A percentile compares a stretch with the other conserved stretches of the same genome.
phyloP scores from a whole-genome alignment of 352 stramenopile genomes.

The Globisporangium mamillatum region DNA sequence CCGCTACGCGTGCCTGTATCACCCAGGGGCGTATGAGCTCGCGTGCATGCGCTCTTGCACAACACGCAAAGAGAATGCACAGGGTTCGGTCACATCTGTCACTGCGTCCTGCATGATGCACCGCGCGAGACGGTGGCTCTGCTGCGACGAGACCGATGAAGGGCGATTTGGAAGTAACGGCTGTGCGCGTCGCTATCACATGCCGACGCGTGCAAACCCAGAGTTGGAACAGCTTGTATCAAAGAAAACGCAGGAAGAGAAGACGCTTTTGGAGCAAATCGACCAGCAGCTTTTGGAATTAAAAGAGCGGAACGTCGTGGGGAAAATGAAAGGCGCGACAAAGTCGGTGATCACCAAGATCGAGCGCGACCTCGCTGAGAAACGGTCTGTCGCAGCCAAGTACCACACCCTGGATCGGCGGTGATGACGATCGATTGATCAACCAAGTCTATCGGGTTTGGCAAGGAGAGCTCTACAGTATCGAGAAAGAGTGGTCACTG shows the following conservation, averaged over 20 bases:
- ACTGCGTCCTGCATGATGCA: slow-evolving; percentile 65
- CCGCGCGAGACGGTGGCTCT: slow-evolving; percentile 65
- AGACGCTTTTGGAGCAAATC: slow-evolving; percentile 41
- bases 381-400: slow-evolving; percentile 44
- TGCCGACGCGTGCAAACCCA: slow-evolving; percentile 47
- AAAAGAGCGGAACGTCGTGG: slow-evolving; percentile 49
- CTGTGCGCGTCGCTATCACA: slow-evolving; percentile 53
- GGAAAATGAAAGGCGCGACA: slow-evolving; percentile 43
- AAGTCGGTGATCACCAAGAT: slow-evolving; percentile 55
- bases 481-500: not conserved
- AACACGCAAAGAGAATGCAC: slow-evolving; percentile 26
- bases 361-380: slow-evolving; percentile 39
- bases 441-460: not conserved
- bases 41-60: slow-evolving; percentile 56
- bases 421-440: not conserved
- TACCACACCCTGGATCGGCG: slow-evolving; percentile 50
- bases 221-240: slow-evolving; percentile 38
- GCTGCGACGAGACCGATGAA: slow-evolving; percentile 72
- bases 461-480: no score
- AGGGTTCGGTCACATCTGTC: slow-evolving; percentile 3
- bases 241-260: slow-evolving; percentile 42
- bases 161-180: slow-evolving; percentile 62
- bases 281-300: slow-evolving; percentile 62
- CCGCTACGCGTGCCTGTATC: slow-evolving; percentile 58
- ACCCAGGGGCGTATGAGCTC: slow-evolving; percentile 60